Base-by-base conservation (phyloP, 257 asterid species). In the Solanum okadae region DNA sequence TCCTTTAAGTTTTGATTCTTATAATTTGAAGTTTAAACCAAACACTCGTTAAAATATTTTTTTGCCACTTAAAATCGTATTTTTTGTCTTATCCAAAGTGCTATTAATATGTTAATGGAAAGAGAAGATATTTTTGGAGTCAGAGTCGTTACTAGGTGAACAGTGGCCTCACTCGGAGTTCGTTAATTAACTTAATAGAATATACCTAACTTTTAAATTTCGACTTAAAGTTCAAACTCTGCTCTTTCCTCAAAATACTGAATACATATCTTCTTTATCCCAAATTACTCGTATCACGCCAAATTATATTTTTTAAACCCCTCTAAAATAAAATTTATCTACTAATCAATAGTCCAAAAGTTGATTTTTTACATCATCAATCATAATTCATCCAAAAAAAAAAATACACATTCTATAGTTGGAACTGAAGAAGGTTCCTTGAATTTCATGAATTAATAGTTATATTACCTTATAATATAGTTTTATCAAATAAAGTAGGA, bases 241-340 rank as follows among this genome's bases (percentile, higher is more conserved):
- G 1, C 0, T 73, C 9, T 73, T 8, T 10, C 2, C 4, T 34
- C 5, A 9, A 35, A 22, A 22, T 75, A 75, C 15, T 35, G 2
- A 22, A 75, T 14, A 11, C 18, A 37, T 5, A 22, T 15, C 9
- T 11, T 75, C 5, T 59, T 37, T 37, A 38, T 76, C 0, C 2
- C 0, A 12, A 37, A 14, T 8, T 23, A 38, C 0, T 77, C 3
- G 10, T 40, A 13, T 77, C 14, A 1, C 2, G 2, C 7, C 0
- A n/a, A n/a, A 40, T 40, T 77, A 4, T 77, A 40, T 77, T n/a
- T 77, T 22, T 0, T 23, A 1, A 5, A 10, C 4, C 9, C 9
- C 3, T 71, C 23, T 9, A 34, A 73, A 20, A 34, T 10, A 73
- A 2, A n/a, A 2, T 40, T 78, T 40, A 14, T 25, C n/a, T 42